Base-by-base conservation (phyloP, 257 asterid species). In the Plantago ovata region DNA sequence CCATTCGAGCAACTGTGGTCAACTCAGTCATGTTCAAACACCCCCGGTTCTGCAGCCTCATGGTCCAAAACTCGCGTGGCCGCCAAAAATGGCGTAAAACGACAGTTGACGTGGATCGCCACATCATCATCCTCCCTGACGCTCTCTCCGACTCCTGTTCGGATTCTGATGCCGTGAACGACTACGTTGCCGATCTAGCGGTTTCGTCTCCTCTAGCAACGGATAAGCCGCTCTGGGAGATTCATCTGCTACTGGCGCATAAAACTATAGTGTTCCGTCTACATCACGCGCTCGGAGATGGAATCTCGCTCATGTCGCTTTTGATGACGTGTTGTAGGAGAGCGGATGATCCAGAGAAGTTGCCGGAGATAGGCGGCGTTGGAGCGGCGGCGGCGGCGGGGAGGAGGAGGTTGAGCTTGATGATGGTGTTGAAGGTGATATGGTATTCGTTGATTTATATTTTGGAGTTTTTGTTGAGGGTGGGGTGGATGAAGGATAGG, bases 211-310 rank as follows among this genome's bases (percentile, higher is more conserved):
- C 95, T 0, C 65, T 87, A 14, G 38, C 79, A 51, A 19, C 63
- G 11, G 85, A 84, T 16, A 87, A 87, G 56, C 96, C 96, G 2
- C 21, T 88, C 10, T 88, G 95, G 96, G 96, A 88, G 60, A 51
- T 88, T 9, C 96, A 85, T 33, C 54, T 83, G 0, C 73, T 88
- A 3, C 62, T 70, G 58, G 94, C 87, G 11, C 96, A 85, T 53
- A 81, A 63, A 0, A 65, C 80, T 56, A 61, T 22, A 3, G 77
- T 88, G 10, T 63, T 83, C 63, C 86, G 96, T 2, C 60, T 83
- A 58, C 96, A 88, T 69, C 96, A 88, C 77, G 84, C 94, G 49
- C 81, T 88, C 1, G 96, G 96, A 14, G 96, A 88, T 62, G 96
- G 95, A 36, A 71, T 79, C 19, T 85, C 96, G 3, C 19, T 80